Evolutionary conservation across 2,329 filamentous ascomycete species (phyloP).

Genomic region (Venturia carpophila): DNA sequence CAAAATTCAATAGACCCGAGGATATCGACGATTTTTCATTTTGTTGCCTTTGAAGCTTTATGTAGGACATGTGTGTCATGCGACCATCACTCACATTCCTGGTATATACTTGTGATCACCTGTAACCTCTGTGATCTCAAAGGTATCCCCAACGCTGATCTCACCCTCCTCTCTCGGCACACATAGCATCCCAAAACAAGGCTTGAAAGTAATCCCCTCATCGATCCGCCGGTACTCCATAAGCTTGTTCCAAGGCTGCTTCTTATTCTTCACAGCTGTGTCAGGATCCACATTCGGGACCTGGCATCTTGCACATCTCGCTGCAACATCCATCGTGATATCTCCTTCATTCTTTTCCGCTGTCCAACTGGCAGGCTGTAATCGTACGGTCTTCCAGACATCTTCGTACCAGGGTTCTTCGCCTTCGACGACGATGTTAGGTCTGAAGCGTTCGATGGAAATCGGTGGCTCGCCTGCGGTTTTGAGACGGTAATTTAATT

Average conservation of each 20-base stretch:
- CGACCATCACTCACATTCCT: background rate
- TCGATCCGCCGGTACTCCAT: constrained; percentile 55
- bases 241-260: constrained; percentile 55
- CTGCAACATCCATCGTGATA: constrained; percentile 45
- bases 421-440: constrained; percentile 55
- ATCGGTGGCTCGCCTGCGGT: constrained; percentile 39
- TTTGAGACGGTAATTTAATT: constrained; percentile 49
- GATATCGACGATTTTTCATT: no score
- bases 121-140: constrained; percentile 52
- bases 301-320: constrained; percentile 52
- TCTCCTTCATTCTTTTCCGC: constrained; percentile 26
- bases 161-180: constrained; percentile 49
- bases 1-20: no score
- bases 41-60: no score
- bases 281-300: constrained; percentile 57
- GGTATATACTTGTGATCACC: constrained; percentile 37
- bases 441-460: constrained; percentile 54
- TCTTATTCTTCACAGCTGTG: constrained; percentile 51
- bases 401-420: constrained; percentile 54
- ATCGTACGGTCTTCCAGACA: constrained; percentile 52
- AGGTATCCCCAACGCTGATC: constrained; percentile 49
- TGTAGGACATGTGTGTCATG: no score
- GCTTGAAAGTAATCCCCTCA: constrained; percentile 54
- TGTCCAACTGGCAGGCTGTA: constrained; percentile 27
- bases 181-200: constrained; percentile 60